phyloP scores from a whole-genome alignment of 768 basidiomycete genomes.

The Scleroderma bovista region DNA sequence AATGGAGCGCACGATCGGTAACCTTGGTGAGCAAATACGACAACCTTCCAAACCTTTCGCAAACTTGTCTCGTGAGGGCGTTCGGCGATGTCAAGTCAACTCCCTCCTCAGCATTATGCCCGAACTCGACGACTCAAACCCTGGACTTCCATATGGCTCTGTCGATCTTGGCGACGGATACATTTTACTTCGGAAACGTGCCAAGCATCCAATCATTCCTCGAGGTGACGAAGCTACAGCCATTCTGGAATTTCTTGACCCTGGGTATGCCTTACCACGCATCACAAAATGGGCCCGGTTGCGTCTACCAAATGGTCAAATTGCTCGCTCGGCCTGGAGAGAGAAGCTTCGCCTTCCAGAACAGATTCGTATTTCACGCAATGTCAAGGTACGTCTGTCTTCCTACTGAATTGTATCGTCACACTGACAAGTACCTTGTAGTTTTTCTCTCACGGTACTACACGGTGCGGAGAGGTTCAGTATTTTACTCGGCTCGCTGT shows the following conservation, averaged over 20 bases:
- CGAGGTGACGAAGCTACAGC: neutral
- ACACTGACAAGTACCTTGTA: neutral
- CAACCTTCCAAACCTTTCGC: slow-evolving; percentile 22
- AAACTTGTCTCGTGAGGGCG: slow-evolving; percentile 21
- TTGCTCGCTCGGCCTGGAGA: slow-evolving; percentile 28
- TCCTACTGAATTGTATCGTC: neutral
- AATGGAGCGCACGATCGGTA: slow-evolving; percentile 22
- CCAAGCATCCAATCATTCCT: neutral
- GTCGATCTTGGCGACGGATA: neutral
- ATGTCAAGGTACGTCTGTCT: slow-evolving; percentile 28
- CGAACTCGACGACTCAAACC: neutral
- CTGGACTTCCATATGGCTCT: neutral
- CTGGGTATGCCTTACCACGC: neutral
- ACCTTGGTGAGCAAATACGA: slow-evolving; percentile 18
- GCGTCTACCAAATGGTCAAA: slow-evolving; percentile 33
- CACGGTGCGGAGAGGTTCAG: slow-evolving; percentile 6
- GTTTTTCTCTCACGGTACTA: neutral
- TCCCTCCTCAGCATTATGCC: slow-evolving; percentile 9
- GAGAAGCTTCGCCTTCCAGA: slow-evolving; percentile 15
- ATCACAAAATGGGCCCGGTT: slow-evolving; percentile 28
- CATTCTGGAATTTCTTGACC: neutral
- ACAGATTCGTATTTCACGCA: slow-evolving; percentile 23
- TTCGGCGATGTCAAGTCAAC: slow-evolving; percentile 16
- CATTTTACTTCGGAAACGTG: neutral
- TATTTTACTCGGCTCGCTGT: slow-evolving; percentile 8